Conservation (phyloP, 768 basidiomycete species). For the Lentinula edodes region DNA sequence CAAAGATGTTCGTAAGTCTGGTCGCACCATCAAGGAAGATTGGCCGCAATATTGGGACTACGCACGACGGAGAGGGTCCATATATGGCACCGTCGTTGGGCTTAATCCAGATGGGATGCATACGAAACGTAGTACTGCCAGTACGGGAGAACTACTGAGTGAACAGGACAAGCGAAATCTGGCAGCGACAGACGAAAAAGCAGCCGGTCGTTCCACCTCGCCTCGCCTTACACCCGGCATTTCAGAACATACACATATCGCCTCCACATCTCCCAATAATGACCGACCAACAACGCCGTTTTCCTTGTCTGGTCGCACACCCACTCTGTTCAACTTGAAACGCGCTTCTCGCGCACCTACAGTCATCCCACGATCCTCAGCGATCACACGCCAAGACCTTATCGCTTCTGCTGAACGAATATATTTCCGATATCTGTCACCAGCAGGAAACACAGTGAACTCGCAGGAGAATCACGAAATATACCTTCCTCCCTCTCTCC, state of each 20-base stretch:
- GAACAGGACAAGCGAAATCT: conserved; percentile 71
- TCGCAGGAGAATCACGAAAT: conserved; percentile 94
- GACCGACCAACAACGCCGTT: conserved; percentile 76
- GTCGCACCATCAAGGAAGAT: conserved; percentile 87
- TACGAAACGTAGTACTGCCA: conserved; percentile 76
- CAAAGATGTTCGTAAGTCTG: conserved; percentile 96
- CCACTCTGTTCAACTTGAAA: conserved; percentile 68
- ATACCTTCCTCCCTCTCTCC: conserved; percentile 89
- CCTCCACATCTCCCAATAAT: conserved; percentile 43
- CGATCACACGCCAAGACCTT: conserved; percentile 86
- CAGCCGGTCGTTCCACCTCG: conserved; percentile 48
- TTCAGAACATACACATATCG: conserved; percentile 41
- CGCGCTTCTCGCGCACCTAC: conserved; percentile 89
- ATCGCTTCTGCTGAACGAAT: conserved; percentile 95
- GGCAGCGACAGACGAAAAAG: conserved; percentile 42
- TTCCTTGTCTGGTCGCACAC: conserved; percentile 68
- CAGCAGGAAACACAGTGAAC: conserved; percentile 67
- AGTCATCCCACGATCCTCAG: conserved; percentile 85
- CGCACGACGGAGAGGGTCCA: conserved; percentile 85
- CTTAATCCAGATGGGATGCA: conserved; percentile 48
- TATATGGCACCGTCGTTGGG: conserved; percentile 87
- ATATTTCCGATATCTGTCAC: conserved; percentile 89
- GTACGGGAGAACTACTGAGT: conserved; percentile 64
- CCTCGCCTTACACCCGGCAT: conserved; percentile 43
- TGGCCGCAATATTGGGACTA: conserved; percentile 99